A percentile compares a stretch with the other conserved stretches of the same genome.
Evolutionary conservation across 345 rosid genomes (phyloP).

Genomic region (Heritiera fomes): DNA sequence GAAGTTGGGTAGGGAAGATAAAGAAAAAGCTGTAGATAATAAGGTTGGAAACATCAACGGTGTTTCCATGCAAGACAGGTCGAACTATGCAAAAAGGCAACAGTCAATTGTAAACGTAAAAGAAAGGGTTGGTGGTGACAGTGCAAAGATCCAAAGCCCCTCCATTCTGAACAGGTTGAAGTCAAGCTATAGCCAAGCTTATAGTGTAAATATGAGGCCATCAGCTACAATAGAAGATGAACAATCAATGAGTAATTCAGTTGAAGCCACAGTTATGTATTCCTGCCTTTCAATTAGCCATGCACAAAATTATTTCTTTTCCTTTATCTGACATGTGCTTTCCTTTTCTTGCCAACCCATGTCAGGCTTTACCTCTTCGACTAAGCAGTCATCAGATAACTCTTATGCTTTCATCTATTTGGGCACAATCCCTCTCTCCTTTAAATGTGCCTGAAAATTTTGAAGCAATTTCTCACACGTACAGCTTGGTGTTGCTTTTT

Average conservation of each 20-base stretch:
- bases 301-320: not conserved
- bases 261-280: slow-evolving; percentile 9
- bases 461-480: slow-evolving; percentile 82
- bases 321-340: slow-evolving; percentile 17
- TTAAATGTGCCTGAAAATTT: slow-evolving; percentile 63
- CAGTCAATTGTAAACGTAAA: not conserved
- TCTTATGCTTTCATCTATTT: slow-evolving; percentile 63
- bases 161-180: slow-evolving; percentile 52
- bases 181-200: slow-evolving; percentile 50
- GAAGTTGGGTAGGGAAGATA: slow-evolving; percentile 47
- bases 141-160: slow-evolving; percentile 33
- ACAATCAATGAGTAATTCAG: slow-evolving; percentile 23
- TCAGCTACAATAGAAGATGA: slow-evolving; percentile 32
- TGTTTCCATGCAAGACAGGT: slow-evolving; percentile 42
- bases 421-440: slow-evolving; percentile 76
- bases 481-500: slow-evolving; percentile 59
- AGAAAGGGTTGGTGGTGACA: slow-evolving; percentile 27
- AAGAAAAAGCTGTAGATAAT: not conserved
- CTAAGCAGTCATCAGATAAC: slow-evolving; percentile 73
- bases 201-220: slow-evolving; percentile 34
- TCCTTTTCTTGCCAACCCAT: slow-evolving; percentile 1
- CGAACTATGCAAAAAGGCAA: slow-evolving; percentile 32
- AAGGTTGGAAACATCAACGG: slow-evolving; percentile 35
- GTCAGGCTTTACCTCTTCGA: slow-evolving; percentile 22
- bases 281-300: slow-evolving; percentile 3